Base-by-base conservation (phyloP, 352 stramenopile genomes). In the Globisporangium cylindrosporum region DNA sequence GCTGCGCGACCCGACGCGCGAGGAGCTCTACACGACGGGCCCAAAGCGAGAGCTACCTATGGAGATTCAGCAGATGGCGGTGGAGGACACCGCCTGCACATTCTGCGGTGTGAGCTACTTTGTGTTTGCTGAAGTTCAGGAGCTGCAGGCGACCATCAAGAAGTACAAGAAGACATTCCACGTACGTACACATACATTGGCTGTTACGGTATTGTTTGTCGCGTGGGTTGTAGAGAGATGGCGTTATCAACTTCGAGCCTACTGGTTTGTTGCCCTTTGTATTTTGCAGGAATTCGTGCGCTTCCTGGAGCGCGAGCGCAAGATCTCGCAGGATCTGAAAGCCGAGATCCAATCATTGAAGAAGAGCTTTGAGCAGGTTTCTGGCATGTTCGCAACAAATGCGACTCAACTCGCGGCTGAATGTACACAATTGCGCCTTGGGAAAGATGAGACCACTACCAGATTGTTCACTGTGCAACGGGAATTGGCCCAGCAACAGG, bases 51-150 rank as follows among this genome's bases (percentile, higher is more conserved):
- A 78, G 56, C 72, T 95, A 15, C 86, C 86, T 0, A 62, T 69
- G 41, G 83, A 85, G 55, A 92, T 95, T 62, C 86, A 93, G 65
- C 60, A 89, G 70, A 76, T 95, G 66, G 27, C 72, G 27, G 64
- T 67, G 0, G 86, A 90, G 53, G 88, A 95, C 64, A 95, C 88
- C 5, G 88, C 86, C 1, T 95, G 86, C 70, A 93, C 82, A 8
- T 93, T 93, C 67, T 95, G 86, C 68, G 86, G 88, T 6, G 88
- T 95, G 36, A 93, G 86, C 69, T 95, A 93, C 59, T 95, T 95
- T 63, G 82, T 94, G 8, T 93, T 95, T 70, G 82, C 84, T 32
- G 88, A 95, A 64, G 84, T 95, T 56, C 84, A 93, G 60, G 73
- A 86, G 32, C 73, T 93, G n/a, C 82, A 93, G 69, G 71, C 71